These are phyloP conservation scores for Tanacetum coccineum DNA, from an alignment of 129 eudicot species.

Conservation along the genomic window DNA sequence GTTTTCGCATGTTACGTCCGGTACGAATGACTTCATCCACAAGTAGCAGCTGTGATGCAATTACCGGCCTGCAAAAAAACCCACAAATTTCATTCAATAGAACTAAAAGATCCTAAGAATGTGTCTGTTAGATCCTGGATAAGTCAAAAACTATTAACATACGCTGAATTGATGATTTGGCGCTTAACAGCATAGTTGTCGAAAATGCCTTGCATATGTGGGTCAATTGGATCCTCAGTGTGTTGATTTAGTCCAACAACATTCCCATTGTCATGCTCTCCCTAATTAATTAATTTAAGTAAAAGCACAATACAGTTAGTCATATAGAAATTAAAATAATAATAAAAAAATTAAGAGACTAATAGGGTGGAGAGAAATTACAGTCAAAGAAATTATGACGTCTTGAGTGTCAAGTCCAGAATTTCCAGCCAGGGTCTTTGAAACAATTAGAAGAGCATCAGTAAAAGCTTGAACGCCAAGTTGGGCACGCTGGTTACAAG, in stretches of 20 bases:
- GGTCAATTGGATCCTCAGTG: conserved; percentile 87
- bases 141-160: conserved; percentile 11
- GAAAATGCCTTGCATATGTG: conserved; percentile 90
- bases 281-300: conserved; percentile 33
- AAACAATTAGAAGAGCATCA: conserved; percentile 82
- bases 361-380: conserved; percentile 21
- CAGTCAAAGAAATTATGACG: conserved; percentile 74
- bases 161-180: conserved; percentile 87
- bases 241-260: conserved; percentile 76
- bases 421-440: conserved; percentile 90
- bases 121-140: not conserved
- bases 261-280: conserved; percentile 86
- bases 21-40: conserved; percentile 97
- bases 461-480: conserved; percentile 92
- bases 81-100: not conserved
- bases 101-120: not conserved
- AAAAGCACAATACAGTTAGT: not conserved
- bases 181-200: conserved; percentile 90
- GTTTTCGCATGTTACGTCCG: conserved; percentile 94
- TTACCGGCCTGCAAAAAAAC: conserved; percentile 60
- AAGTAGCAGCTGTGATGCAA: conserved; percentile 77
- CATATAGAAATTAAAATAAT: too few relatives aligned
- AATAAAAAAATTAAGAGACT: not conserved
- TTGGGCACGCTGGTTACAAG: conserved; percentile 61
- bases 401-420: conserved; percentile 96